Conservation (phyloP, 192 early-diverging fungal species). For the Geranomyces michiganensis region DNA sequence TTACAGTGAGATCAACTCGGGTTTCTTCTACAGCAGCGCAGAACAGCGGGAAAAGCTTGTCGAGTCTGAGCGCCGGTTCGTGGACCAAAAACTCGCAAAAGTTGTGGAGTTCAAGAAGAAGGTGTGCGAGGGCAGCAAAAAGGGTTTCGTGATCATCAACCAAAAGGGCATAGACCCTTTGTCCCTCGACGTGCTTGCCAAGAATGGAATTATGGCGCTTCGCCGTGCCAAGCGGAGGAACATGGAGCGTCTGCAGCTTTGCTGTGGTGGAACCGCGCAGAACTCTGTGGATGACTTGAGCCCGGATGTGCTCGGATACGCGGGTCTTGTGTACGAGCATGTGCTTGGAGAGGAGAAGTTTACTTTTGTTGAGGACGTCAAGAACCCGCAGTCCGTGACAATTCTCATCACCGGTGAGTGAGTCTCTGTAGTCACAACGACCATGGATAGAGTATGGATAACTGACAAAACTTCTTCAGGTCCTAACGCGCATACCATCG, state of each 20-base stretch:
- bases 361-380: conserved; percentile 96
- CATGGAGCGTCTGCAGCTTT: conserved; percentile 96
- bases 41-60: conserved; percentile 99
- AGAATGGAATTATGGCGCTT: conserved; percentile 92
- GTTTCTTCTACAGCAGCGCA: conserved; percentile 97
- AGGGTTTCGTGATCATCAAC: conserved; percentile 96
- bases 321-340: conserved; percentile 94
- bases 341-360: conserved; percentile 98
- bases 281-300: conserved; percentile 98
- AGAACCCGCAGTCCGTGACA: conserved; percentile 84
- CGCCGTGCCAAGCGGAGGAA: conserved; percentile 98
- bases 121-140: conserved; percentile 84
- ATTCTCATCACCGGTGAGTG: conserved; percentile 76
- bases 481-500: conserved; percentile 89
- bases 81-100: conserved; percentile 92
- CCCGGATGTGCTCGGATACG: conserved; percentile 80
- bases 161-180: conserved; percentile 99
- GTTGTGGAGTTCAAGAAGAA: conserved; percentile 95
- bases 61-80: conserved; percentile 94
- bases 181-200: conserved; percentile 93
- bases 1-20: conserved; percentile 90
- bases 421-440: not conserved
- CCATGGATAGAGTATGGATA: not conserved
- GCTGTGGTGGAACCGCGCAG: conserved; percentile 92
- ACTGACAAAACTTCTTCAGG: conserved; percentile 42